These are phyloP conservation scores for Fusarium mangiferae DNA, from an alignment of 2,329 filamentous ascomycete species.

Conservation along the genomic window DNA sequence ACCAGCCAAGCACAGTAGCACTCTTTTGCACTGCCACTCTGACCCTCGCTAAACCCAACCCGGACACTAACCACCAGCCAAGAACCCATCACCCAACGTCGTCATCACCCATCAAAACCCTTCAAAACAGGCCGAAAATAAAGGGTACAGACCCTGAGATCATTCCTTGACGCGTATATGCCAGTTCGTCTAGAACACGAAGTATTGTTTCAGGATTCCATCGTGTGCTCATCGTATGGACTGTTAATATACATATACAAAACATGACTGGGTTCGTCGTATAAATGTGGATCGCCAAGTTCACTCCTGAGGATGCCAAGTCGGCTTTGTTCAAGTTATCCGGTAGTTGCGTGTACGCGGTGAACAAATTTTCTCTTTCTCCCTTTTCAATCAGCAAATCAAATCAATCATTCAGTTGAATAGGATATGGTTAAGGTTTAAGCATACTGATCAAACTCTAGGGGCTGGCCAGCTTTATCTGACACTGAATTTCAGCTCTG, in stretches of 20 bases:
- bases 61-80: not conserved
- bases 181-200: not conserved
- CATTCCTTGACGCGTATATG: not conserved
- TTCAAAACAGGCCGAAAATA: not conserved
- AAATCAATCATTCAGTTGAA: not conserved
- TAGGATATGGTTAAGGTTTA: not conserved
- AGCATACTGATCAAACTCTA: not conserved
- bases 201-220: not conserved
- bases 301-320: constrained; percentile 8
- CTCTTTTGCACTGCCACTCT: constrained; percentile 18
- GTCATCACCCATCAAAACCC: not conserved
- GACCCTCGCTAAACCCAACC: constrained; percentile 8
- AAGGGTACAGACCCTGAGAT: not conserved
- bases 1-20: constrained; percentile 7
- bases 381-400: not conserved
- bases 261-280: constrained; percentile 19
- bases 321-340: constrained; percentile 15
- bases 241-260: not conserved
- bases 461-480: not conserved
- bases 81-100: not conserved
- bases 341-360: constrained; percentile 8
- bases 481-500: not conserved
- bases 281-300: constrained; percentile 23
- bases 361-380: not conserved
- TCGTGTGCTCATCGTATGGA: not conserved